Conservation (phyloP, 768 basidiomycete species). For the Tulasnella sp. region DNA sequence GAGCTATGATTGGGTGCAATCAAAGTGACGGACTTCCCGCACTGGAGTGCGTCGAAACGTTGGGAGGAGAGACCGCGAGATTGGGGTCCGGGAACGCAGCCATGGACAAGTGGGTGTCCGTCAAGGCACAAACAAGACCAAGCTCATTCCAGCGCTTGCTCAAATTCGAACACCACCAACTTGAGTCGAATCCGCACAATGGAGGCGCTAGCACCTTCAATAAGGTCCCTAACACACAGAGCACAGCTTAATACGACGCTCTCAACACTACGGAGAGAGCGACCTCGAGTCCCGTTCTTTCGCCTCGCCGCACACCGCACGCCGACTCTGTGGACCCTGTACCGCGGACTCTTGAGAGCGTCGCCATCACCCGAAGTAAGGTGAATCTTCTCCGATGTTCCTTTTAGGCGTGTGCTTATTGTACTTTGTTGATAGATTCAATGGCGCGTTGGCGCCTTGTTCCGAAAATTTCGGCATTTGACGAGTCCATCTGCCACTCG, state of each 20-base stretch:
- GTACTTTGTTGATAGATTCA: conserved; percentile 35
- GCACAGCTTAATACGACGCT: not conserved
- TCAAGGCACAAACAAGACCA: not conserved
- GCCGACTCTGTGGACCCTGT: conserved; percentile 68
- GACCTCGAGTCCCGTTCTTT: conserved; percentile 55
- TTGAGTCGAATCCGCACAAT: not conserved
- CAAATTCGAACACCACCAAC: not conserved
- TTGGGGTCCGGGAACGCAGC: too few relatives aligned
- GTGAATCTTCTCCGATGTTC: conserved; percentile 32
- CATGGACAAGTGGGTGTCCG: too few relatives aligned
- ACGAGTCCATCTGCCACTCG: conserved; percentile 34
- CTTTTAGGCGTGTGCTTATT: not conserved
- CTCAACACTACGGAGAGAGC: conserved; percentile 36
- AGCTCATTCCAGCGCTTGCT: not conserved
- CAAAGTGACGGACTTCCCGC: too few relatives aligned
- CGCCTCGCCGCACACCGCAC: conserved; percentile 57
- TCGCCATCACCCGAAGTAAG: conserved; percentile 31
- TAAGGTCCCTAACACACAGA: not conserved
- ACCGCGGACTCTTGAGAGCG: conserved; percentile 51
- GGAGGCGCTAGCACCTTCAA: not conserved
- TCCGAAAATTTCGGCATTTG: conserved; percentile 19
- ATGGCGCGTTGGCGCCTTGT: conserved; percentile 27
- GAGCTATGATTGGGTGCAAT: too few relatives aligned
- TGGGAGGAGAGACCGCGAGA: too few relatives aligned
- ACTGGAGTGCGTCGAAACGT: too few relatives aligned